Conservation (phyloP, 495 filamentous ascomycete genomes). For the Annulohypoxylon moriforme region DNA sequence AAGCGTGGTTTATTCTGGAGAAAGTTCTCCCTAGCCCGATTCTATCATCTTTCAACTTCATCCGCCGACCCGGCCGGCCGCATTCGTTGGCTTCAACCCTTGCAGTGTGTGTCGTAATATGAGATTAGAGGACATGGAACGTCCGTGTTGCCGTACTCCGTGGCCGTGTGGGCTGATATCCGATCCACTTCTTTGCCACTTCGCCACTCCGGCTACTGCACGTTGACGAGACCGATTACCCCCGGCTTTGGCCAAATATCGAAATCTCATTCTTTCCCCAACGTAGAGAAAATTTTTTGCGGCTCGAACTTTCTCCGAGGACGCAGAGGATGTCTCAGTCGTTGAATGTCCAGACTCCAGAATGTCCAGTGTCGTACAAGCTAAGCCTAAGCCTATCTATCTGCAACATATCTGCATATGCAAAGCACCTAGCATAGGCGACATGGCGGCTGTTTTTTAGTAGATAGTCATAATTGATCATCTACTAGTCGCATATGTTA, state of each 20-base stretch:
- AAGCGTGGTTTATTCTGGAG: background rate
- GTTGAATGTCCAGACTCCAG: too few relatives aligned
- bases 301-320: background rate
- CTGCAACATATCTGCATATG: conserved; percentile 30
- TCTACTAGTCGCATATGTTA: conserved; percentile 29
- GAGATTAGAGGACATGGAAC: conserved; percentile 1
- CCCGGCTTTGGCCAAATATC: conserved; percentile 2
- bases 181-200: conserved; percentile 30
- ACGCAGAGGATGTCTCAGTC: background rate
- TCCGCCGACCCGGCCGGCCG: conserved; percentile 7
- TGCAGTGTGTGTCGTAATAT: conserved; percentile 23
- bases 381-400: background rate
- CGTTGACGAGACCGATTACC: conserved; percentile 7
- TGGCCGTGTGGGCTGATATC: conserved; percentile 30
- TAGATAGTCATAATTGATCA: conserved; percentile 33
- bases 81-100: conserved; percentile 11
- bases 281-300: background rate
- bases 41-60: conserved; percentile 19
- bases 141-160: conserved; percentile 22
- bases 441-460: conserved; percentile 13
- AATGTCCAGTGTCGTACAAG: too few relatives aligned
- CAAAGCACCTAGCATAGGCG: conserved; percentile 8
- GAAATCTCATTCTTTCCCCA: background rate
- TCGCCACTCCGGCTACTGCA: conserved; percentile 34
- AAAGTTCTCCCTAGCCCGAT: conserved; percentile 5